phyloP scores from a whole-genome alignment of 768 basidiomycete species.

The Mycena polygramma region DNA sequence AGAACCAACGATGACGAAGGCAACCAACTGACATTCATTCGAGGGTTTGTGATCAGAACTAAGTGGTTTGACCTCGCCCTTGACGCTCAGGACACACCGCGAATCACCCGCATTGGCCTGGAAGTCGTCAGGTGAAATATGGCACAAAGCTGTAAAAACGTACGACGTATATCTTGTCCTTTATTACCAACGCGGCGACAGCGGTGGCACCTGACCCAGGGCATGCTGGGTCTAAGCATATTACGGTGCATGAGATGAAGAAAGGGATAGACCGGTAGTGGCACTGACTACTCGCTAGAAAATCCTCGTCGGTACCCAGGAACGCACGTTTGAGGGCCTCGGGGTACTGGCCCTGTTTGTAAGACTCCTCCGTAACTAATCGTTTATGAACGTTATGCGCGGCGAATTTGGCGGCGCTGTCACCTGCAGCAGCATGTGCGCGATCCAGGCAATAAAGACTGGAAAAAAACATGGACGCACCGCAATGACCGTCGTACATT shows the following conservation, averaged over 20 bases:
- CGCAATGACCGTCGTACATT: slow-evolving; percentile 98
- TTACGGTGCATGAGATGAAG: slow-evolving; percentile 35
- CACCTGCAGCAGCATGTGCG: slow-evolving; percentile 61
- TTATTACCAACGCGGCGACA: slow-evolving; percentile 88
- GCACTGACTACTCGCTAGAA: slow-evolving; percentile 81
- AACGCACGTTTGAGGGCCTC: slow-evolving; percentile 90
- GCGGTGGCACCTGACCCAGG: slow-evolving; percentile 96
- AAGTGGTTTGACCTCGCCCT: slow-evolving; percentile 88
- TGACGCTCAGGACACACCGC: slow-evolving; percentile 85
- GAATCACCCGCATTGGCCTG: slow-evolving; percentile 99
- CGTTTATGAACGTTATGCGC: slow-evolving; percentile 88
- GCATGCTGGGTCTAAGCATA: slow-evolving; percentile 80
- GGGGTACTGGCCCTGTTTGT: slow-evolving; percentile 77
- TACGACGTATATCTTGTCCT: slow-evolving; percentile 88
- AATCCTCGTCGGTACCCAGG: slow-evolving; percentile 94
- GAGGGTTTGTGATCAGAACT: slow-evolving; percentile 97
- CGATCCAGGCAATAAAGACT: slow-evolving; percentile 27
- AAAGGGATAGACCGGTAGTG: slow-evolving; percentile 15
- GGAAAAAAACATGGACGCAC: slow-evolving; percentile 58
- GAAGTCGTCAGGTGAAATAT: slow-evolving; percentile 34
- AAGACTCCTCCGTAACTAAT: slow-evolving; percentile 76
- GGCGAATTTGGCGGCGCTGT: slow-evolving; percentile 88
- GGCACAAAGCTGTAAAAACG: slow-evolving; percentile 43
- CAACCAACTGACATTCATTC: slow-evolving; percentile 72
- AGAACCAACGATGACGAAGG: slow-evolving; percentile 25